phyloP scores from a whole-genome alignment of 306 rosid genomes.

The Styphnolobium japonicum region DNA sequence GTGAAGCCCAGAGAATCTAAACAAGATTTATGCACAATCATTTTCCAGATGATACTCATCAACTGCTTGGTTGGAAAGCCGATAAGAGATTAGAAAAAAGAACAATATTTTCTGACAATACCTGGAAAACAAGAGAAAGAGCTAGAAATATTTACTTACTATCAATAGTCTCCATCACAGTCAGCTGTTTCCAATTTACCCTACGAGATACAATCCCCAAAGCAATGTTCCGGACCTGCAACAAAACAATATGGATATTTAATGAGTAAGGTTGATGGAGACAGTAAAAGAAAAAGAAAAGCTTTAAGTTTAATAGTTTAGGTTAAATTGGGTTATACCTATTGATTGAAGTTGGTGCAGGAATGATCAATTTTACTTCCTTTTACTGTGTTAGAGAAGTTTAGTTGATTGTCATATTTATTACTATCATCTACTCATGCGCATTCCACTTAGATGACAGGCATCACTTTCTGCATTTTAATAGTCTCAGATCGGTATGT shows the following conservation, averaged over 20 bases:
- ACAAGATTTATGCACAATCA: neutral
- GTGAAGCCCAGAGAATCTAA: constrained; percentile 14
- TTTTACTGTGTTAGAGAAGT: neutral
- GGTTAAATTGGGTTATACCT: neutral
- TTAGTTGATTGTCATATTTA: neutral
- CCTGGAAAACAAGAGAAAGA: neutral
- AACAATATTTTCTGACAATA: neutral
- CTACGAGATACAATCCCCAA: constrained; percentile 89
- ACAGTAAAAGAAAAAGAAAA: constrained; percentile 4
- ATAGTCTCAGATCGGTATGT: neutral
- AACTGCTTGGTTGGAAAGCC: neutral
- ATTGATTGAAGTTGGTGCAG: constrained; percentile 14
- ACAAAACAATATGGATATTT: constrained; percentile 24
- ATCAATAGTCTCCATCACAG: constrained; percentile 74
- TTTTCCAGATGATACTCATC: constrained; percentile 1
- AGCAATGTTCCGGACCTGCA: constrained; percentile 90
- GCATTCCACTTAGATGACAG: neutral
- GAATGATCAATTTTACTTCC: neutral
- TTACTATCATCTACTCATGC: constrained; percentile 1
- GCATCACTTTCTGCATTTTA: neutral
- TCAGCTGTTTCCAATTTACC: constrained; percentile 80
- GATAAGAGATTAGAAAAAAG: neutral
- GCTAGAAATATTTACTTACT: constrained; percentile 45
- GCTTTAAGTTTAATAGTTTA: neutral
- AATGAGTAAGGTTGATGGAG: neutral